Evolutionary conservation across 805 yeast genomes (phyloP).

Genomic region (Saccharomyces paradoxus): DNA sequence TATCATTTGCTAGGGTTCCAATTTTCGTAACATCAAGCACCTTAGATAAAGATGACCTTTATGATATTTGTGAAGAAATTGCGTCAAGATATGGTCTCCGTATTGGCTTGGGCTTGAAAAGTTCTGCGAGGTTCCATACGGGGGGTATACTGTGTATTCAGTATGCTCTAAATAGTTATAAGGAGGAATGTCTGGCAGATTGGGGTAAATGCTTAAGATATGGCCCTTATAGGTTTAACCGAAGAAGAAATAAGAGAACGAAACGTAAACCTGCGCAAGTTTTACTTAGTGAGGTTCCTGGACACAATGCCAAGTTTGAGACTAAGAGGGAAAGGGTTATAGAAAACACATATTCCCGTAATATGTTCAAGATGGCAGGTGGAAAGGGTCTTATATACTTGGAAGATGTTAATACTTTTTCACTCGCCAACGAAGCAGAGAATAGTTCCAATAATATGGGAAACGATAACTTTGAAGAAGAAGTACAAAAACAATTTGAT

Average conservation of each 20-base stretch:
- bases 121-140: slow-evolving; percentile 11
- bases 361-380: slow-evolving; percentile 15
- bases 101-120: slow-evolving; percentile 25
- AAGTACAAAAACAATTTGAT: background rate
- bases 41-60: slow-evolving; percentile 24
- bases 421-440: background rate
- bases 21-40: slow-evolving; percentile 25
- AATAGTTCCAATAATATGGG: background rate
- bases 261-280: slow-evolving; percentile 21
- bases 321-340: slow-evolving; percentile 14
- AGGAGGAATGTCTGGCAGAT: slow-evolving; percentile 17
- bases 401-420: slow-evolving; percentile 14
- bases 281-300: slow-evolving; percentile 10
- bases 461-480: background rate
- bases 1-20: slow-evolving; percentile 21
- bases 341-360: slow-evolving; percentile 12
- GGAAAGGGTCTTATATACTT: slow-evolving; percentile 19
- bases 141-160: slow-evolving; percentile 16
- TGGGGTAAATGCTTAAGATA: slow-evolving; percentile 24
- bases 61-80: slow-evolving; percentile 21
- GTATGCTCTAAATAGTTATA: slow-evolving; percentile 7
- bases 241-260: slow-evolving; percentile 11
- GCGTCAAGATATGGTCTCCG: slow-evolving; percentile 16
- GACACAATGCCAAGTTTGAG: slow-evolving; percentile 12
- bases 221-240: slow-evolving; percentile 16